Conservation (phyloP, 352 stramenopile genomes). For the Phytophthora fragariae region DNA sequence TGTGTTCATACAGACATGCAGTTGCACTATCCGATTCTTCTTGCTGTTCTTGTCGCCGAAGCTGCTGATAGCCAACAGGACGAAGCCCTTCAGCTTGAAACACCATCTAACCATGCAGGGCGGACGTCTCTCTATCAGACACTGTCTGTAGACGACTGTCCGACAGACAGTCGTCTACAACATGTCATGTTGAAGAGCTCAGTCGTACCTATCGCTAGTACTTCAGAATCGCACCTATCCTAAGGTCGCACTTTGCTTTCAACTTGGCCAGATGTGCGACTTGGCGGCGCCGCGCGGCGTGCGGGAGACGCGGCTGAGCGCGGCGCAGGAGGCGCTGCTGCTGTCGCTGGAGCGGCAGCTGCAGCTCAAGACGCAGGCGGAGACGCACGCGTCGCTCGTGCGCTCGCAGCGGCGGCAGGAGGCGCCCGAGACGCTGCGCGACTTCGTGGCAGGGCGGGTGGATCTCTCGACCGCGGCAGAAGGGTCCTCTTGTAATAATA, state of each 20-base stretch:
- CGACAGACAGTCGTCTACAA: not conserved
- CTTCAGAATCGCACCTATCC: not conserved
- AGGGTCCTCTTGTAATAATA: constrained; percentile 7
- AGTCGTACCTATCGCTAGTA: not conserved
- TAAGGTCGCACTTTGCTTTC: not conserved
- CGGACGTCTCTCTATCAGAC: too few species aligned
- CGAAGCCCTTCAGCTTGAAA: not conserved
- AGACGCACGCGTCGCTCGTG: constrained; percentile 52
- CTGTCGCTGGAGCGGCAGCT: constrained; percentile 65
- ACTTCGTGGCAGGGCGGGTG: constrained; percentile 42
- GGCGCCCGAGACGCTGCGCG: constrained; percentile 45
- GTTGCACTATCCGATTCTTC: not conserved
- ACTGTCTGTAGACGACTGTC: too few species aligned
- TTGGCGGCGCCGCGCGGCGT: constrained; percentile 25
- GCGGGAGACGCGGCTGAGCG: constrained; percentile 54
- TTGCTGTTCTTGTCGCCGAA: not conserved
- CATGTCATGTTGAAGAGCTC: not conserved
- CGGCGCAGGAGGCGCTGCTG: constrained; percentile 60
- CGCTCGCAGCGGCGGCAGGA: constrained; percentile 30
- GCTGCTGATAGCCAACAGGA: not conserved
- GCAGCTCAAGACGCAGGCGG: constrained; percentile 60
- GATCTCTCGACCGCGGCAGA: not conserved
- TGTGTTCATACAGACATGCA: not conserved
- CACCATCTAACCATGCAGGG: too few species aligned
- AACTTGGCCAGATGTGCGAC: not conserved